A percentile compares a stretch with the other conserved stretches of the same genome.
These are phyloP conservation scores for Jacaranda mimosifolia DNA, from an alignment of 257 asterid species.

Conservation along the genomic window DNA sequence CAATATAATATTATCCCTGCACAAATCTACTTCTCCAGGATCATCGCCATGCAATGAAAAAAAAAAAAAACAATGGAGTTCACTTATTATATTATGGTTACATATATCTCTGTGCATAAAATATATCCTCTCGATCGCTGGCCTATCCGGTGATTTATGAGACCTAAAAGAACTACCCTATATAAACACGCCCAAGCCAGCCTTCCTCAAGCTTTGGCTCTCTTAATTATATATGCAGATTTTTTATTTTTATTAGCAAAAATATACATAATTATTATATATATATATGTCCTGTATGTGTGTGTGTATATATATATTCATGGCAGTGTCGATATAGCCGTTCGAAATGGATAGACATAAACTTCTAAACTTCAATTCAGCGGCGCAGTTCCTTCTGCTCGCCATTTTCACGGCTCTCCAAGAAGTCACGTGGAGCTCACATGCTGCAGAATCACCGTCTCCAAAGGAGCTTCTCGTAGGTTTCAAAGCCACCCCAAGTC, in stretches of 20 bases:
- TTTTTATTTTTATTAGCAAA: not conserved
- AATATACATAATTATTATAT: not conserved
- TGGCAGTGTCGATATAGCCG: not conserved
- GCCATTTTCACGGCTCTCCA: slow-evolving; percentile 24
- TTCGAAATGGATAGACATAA: slow-evolving; percentile 36
- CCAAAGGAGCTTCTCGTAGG: slow-evolving; percentile 57
- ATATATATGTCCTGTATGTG: too few relatives aligned
- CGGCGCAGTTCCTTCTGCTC: slow-evolving; percentile 31
- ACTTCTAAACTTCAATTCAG: slow-evolving; percentile 7
- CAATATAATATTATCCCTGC: not conserved
- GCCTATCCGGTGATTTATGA: not conserved
- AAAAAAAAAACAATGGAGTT: not conserved
- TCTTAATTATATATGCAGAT: not conserved
- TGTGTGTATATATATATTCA: slow-evolving; percentile 7
- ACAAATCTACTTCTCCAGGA: not conserved
- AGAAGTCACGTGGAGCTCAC: slow-evolving; percentile 37
- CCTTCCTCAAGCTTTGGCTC: slow-evolving; percentile 4
- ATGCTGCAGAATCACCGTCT: slow-evolving; percentile 39
- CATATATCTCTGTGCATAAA: not conserved
- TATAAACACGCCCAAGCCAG: not conserved
- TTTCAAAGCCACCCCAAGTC: slow-evolving; percentile 64
- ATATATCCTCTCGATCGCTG: not conserved
- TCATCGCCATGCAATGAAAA: slow-evolving; percentile 22
- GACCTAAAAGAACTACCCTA: not conserved
- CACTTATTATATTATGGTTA: not conserved